These are phyloP conservation scores for Fennellomyces sp. DNA, from an alignment of 371 early-diverging fungal genomes.

Conservation along the genomic window DNA sequence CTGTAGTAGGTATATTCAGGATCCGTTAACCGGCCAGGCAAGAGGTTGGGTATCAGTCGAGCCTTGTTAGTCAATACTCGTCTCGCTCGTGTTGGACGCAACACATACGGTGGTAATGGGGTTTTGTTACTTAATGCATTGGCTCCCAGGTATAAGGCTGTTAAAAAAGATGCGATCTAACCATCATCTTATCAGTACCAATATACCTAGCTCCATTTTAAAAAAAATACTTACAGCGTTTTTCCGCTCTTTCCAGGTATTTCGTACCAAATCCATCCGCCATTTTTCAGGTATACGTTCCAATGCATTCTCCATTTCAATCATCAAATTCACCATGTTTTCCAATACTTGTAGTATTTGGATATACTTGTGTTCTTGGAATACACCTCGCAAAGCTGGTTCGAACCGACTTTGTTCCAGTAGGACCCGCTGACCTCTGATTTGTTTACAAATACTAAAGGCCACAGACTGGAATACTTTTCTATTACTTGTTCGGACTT, in stretches of 20 bases:
- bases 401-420: constrained; percentile 53
- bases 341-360: constrained; percentile 43
- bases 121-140: constrained; percentile 47
- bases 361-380: constrained; percentile 43
- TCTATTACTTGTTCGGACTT: constrained; percentile 15
- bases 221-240: constrained; percentile 32
- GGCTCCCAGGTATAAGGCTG: constrained; percentile 41
- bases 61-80: constrained; percentile 40
- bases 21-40: constrained; percentile 25
- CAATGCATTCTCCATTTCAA: constrained; percentile 43
- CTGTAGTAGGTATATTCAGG: constrained; percentile 48
- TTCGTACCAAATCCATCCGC: constrained; percentile 32
- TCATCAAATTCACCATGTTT: constrained; percentile 42
- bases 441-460: constrained; percentile 35
- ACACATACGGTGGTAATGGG: constrained; percentile 43
- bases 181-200: not conserved
- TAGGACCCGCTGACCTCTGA: constrained; percentile 39
- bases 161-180: constrained; percentile 44
- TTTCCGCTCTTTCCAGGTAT: constrained; percentile 49
- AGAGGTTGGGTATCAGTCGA: constrained; percentile 26
- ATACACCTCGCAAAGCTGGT: constrained; percentile 49
- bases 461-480: constrained; percentile 42
- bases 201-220: not conserved
- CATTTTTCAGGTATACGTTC: constrained; percentile 33
- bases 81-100: constrained; percentile 46